Evolutionary conservation across 352 stramenopile genomes (phyloP), one percentile per base, ranked within the genome.

Genomic region (Paralagenidium karlingii): DNA sequence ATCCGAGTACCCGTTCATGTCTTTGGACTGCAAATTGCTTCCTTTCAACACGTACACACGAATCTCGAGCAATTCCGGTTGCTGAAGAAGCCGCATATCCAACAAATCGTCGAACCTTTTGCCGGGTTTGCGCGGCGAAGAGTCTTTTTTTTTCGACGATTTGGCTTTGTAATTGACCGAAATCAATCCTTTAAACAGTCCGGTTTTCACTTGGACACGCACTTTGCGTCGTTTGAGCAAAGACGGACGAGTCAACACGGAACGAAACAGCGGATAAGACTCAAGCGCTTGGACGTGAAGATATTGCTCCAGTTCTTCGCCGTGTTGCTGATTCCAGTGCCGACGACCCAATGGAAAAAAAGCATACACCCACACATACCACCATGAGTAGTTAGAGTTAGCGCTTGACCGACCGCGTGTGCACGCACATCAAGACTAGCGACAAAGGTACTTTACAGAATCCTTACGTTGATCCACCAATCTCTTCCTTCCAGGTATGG

Each of bases 121-220:
- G n/a, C n/a, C n/a, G n/a, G n/a, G n/a, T n/a, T n/a, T n/a, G n/a
- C n/a, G n/a, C n/a, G n/a, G n/a, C n/a, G n/a, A n/a, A 41, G 26
- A 60, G n/a, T 28, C 13, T 13, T 56, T 59, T 24, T 28, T 50
- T 24, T 46, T 58, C 21, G 48, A 51, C 20, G 34, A 42, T 40
- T 15, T 48, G 36, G 88, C 67, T n/a, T n/a, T n/a, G n/a, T n/a
- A n/a, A 0, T 48, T 60, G 8, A 93, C 64, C 0, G 52, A 46
- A 15, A 91, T 76, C 5, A 85, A 40, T 2, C 80, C 80, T 52
- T 93, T 93, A 45, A 93, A 88, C 1, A 93, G 31, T 0, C 80
- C 80, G 8, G 78, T 68, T 15, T 60, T 58, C 13, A 88, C 40
- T 16, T 84, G 56, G 0, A 82, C 57, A 2, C 64, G 58, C 8